phyloP scores from a whole-genome alignment of 1,284 basidiomycete species.

The Wolfiporia cocos region DNA sequence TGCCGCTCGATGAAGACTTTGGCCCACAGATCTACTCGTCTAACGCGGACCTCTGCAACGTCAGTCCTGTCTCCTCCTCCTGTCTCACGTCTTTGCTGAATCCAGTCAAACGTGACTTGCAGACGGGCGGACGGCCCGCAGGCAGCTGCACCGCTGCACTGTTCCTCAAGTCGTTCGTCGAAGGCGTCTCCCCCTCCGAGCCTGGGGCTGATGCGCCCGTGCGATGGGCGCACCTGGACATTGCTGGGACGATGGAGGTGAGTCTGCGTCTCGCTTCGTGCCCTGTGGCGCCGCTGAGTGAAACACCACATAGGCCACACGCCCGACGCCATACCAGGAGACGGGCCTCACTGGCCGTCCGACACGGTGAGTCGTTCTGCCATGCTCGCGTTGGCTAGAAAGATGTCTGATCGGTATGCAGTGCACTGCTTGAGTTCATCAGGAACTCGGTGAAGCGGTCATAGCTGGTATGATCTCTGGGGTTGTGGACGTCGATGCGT shows the following conservation, averaged over 20 bases:
- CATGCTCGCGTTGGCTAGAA: too few species aligned
- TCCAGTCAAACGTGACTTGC: too few species aligned
- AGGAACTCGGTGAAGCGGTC: too few species aligned
- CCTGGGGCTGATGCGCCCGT: too few species aligned
- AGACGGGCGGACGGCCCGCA: slow-evolving; percentile 70
- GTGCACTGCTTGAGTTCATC: too few species aligned
- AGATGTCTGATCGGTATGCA: too few species aligned
- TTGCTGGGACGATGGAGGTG: slow-evolving; percentile 79
- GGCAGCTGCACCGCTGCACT: slow-evolving; percentile 82
- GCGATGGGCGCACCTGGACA: slow-evolving; percentile 82
- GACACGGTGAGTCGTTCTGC: too few species aligned
- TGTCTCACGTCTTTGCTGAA: too few species aligned
- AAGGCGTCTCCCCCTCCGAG: slow-evolving; percentile 52
- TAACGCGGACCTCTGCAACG: slow-evolving; percentile 83
- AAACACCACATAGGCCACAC: slow-evolving; percentile 35
- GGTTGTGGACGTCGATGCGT: too few species aligned
- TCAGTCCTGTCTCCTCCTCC: too few species aligned
- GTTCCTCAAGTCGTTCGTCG: slow-evolving; percentile 79
- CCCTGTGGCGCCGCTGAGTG: not conserved
- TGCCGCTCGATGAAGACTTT: slow-evolving; percentile 80
- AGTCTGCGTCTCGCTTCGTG: slow-evolving; percentile 1
- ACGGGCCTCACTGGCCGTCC: slow-evolving; percentile 80
- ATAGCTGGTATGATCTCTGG: too few species aligned
- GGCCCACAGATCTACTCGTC: slow-evolving; percentile 71
- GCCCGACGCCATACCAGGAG: slow-evolving; percentile 59